Conservation (phyloP, 306 rosid genomes). For the Quercus cerris region DNA sequence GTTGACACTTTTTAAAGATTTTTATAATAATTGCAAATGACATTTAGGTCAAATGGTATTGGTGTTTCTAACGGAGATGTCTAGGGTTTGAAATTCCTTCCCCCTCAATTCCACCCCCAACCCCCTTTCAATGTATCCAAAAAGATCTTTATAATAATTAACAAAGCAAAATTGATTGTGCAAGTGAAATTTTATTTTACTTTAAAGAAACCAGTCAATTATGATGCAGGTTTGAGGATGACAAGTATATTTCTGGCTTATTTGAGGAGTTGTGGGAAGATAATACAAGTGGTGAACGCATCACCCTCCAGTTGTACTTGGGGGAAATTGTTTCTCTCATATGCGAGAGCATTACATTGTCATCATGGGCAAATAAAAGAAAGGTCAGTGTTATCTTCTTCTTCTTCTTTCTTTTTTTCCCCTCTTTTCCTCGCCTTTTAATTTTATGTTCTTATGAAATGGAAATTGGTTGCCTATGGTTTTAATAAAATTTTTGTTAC, state of each 20-base stretch:
- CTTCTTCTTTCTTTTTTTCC: not conserved
- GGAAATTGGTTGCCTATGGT: not conserved
- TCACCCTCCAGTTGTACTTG: slow-evolving; percentile 76
- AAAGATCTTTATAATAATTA: not conserved
- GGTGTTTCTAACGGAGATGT: too few relatives aligned
- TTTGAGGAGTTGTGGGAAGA: slow-evolving; percentile 99
- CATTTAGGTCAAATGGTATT: too few relatives aligned
- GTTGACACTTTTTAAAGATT: slow-evolving; percentile 4
- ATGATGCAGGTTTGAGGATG: slow-evolving; percentile 75
- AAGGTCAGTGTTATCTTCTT: slow-evolving; percentile 43
- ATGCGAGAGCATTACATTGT: slow-evolving; percentile 67
- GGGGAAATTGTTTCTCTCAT: slow-evolving; percentile 81
- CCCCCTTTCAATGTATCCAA: not conserved
- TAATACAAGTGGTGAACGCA: slow-evolving; percentile 86
- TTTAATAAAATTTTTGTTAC: not conserved
- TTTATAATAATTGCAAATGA: not conserved
- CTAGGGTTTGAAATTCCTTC: too few relatives aligned
- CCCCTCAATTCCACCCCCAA: too few relatives aligned
- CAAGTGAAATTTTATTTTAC: not conserved
- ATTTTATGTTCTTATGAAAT: slow-evolving; percentile 2
- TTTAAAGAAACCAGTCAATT: slow-evolving; percentile 4
- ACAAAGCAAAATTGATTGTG: not conserved
- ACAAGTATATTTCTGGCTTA: slow-evolving; percentile 61
- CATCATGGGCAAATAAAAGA: slow-evolving; percentile 87
- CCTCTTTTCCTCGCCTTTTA: slow-evolving; percentile 14